Percentiles rank a stretch among this genome's conserved stretches.
Evolutionary conservation across 2,329 filamentous ascomycete species (phyloP).

Genomic region (Lachnellula arida): DNA sequence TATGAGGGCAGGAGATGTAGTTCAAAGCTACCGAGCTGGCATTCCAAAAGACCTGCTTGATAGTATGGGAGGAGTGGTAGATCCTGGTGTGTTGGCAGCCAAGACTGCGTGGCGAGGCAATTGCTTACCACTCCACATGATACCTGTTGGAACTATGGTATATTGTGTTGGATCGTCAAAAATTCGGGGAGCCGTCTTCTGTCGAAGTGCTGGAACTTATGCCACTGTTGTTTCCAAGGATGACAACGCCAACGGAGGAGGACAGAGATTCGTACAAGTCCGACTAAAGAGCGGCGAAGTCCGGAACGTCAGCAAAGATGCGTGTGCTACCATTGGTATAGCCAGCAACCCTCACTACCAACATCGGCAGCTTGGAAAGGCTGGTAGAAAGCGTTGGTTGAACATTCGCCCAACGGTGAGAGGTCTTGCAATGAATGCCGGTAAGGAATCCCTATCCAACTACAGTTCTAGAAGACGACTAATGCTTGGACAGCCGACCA

Average conservation of each 20-base stretch:
- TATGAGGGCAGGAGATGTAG: conserved; percentile 82
- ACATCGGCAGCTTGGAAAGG: conserved; percentile 88
- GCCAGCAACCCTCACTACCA: conserved; percentile 92
- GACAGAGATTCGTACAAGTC: conserved; percentile 75
- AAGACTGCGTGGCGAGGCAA: conserved; percentile 94
- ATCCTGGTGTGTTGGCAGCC: conserved; percentile 92
- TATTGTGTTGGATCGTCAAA: conserved; percentile 80
- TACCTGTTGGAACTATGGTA: conserved; percentile 88
- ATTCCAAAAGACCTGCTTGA: conserved; percentile 83
- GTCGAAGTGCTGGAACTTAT: conserved; percentile 89
- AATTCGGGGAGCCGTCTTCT: conserved; percentile 79
- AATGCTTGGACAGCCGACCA: conserved; percentile 63
- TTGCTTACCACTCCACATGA: conserved; percentile 91
- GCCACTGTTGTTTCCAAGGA: conserved; percentile 87
- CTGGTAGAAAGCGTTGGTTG: conserved; percentile 87
- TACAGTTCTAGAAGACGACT: conserved; percentile 15
- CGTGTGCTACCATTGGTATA: conserved; percentile 90
- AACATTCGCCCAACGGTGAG: conserved; percentile 93
- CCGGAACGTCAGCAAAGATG: conserved; percentile 82
- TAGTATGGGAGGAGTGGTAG: conserved; percentile 87
- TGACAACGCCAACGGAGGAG: conserved; percentile 62
- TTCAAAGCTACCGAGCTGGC: conserved; percentile 87
- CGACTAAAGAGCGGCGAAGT: conserved; percentile 90
- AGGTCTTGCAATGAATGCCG: conserved; percentile 97
- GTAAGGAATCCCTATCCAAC: conserved; percentile 42